Conservation (phyloP, 768 basidiomycete genomes). For the Psilocybe azurescens region DNA sequence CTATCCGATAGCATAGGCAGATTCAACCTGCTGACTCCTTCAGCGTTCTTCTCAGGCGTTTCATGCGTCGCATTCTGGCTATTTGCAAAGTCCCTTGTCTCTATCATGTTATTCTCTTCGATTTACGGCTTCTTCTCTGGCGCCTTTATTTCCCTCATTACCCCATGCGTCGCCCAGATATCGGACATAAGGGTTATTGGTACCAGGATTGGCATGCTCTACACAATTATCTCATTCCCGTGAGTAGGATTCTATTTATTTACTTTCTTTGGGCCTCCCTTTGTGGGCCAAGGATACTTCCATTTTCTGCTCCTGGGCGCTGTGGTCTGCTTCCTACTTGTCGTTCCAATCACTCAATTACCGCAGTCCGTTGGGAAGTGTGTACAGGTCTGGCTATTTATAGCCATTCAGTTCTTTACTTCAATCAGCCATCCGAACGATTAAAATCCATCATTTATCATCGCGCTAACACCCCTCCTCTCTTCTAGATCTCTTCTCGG, state of each 20-base stretch:
- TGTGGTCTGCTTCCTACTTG: neutral
- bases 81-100: conserved; percentile 41
- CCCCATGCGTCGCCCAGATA: conserved; percentile 71
- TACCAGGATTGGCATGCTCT: conserved; percentile 65
- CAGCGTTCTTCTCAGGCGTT: conserved; percentile 68
- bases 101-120: conserved; percentile 56
- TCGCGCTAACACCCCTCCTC: conserved; percentile 1
- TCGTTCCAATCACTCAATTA: neutral
- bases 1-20: conserved; percentile 69
- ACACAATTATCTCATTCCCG: conserved; percentile 71
- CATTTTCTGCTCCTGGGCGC: conserved; percentile 3
- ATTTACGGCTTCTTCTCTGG: conserved; percentile 71
- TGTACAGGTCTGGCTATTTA: neutral
- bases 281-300: neutral
- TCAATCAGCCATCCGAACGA: neutral
- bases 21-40: conserved; percentile 70
- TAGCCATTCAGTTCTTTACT: neutral
- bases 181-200: conserved; percentile 65
- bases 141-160: conserved; percentile 70
- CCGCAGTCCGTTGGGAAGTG: conserved; percentile 10
- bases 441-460: neutral
- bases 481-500: conserved; percentile 61
- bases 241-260: conserved; percentile 45
- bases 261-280: conserved; percentile 2
- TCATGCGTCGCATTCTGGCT: conserved; percentile 64